A percentile compares a stretch with the other conserved stretches of the same genome.
Evolutionary conservation across 2,329 filamentous ascomycete genomes (phyloP).

Genomic region (Helotiales sp.): DNA sequence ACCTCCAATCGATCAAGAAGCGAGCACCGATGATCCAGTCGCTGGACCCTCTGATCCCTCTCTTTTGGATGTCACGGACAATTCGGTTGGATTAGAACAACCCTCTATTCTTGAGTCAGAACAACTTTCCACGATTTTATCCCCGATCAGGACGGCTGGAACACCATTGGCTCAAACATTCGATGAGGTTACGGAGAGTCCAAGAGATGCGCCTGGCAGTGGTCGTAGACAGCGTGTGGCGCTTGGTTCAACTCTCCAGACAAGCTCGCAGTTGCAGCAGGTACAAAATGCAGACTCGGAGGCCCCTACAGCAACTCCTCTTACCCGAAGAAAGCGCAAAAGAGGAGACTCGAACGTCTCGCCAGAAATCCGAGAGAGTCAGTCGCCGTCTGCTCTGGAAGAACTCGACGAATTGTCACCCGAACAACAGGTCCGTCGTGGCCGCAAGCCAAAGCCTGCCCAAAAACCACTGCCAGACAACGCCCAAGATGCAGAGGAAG

Average conservation of each 20-base stretch:
- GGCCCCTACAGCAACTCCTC: conserved; percentile 21
- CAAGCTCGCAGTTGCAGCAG: conserved; percentile 28
- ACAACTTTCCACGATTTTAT: not conserved
- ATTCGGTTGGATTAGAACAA: not conserved
- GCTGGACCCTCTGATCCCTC: not conserved
- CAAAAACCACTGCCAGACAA: conserved; percentile 35
- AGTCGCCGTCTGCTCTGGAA: conserved; percentile 15
- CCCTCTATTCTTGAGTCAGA: not conserved
- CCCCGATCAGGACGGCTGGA: not conserved
- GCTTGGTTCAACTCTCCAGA: conserved; percentile 34
- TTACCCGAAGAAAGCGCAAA: conserved; percentile 35
- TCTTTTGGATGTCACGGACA: not conserved
- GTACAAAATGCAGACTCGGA: conserved; percentile 19
- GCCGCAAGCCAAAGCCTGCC: conserved; percentile 5
- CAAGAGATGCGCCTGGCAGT: conserved; percentile 59
- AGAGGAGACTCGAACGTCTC: conserved; percentile 17
- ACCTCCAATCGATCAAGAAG: not conserved
- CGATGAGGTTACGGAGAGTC: conserved; percentile 59
- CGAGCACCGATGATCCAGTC: too few species aligned
- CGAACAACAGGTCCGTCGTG: conserved; percentile 32
- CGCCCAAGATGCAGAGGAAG: conserved; percentile 35
- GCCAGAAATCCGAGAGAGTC: not conserved
- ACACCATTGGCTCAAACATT: conserved; percentile 25
- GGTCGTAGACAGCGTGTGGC: conserved; percentile 56
- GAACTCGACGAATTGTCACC: conserved; percentile 44